Evolutionary conservation across 2,329 filamentous ascomycete genomes (phyloP).

Genomic region (Fusarium begoniae): DNA sequence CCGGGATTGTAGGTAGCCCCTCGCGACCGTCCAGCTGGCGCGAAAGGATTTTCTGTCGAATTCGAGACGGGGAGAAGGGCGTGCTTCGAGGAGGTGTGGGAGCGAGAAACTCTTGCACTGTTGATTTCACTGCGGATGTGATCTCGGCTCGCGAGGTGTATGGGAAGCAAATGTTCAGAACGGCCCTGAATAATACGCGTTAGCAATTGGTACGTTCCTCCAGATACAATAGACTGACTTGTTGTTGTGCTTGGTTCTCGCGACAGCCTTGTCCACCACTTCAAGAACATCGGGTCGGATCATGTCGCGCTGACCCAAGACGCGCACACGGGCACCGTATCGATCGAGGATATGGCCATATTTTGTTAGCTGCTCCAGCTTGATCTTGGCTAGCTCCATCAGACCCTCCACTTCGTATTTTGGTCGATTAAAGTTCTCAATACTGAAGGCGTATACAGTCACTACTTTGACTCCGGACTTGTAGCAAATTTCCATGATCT

Average conservation of each 20-base stretch:
- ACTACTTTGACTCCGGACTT: slow-evolving; percentile 96
- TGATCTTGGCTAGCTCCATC: slow-evolving; percentile 98
- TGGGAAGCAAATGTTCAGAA: slow-evolving; percentile 95
- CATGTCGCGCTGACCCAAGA: slow-evolving; percentile 85
- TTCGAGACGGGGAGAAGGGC: slow-evolving; percentile 87
- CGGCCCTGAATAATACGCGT: slow-evolving; percentile 50
- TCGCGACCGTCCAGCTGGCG: slow-evolving; percentile 64
- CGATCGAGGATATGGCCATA: slow-evolving; percentile 93
- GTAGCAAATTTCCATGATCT: slow-evolving; percentile 98
- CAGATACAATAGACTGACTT: slow-evolving; percentile 59
- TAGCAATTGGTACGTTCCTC: neutral
- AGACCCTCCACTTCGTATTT: slow-evolving; percentile 96
- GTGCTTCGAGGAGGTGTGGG: slow-evolving; percentile 72
- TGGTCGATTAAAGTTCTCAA: slow-evolving; percentile 98
- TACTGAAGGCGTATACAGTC: slow-evolving; percentile 97
- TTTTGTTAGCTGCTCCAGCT: slow-evolving; percentile 88
- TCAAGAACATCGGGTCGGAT: slow-evolving; percentile 88
- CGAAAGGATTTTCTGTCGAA: slow-evolving; percentile 84
- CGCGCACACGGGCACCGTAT: slow-evolving; percentile 87
- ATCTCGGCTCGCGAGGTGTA: slow-evolving; percentile 98
- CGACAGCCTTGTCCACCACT: slow-evolving; percentile 85
- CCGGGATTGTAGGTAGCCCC: slow-evolving; percentile 59
- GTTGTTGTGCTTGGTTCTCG: slow-evolving; percentile 87
- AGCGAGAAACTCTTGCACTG: slow-evolving; percentile 85
- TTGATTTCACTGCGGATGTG: slow-evolving; percentile 85